phyloP scores from a whole-genome alignment of 352 stramenopile species.

The Blastocystis hominis region DNA sequence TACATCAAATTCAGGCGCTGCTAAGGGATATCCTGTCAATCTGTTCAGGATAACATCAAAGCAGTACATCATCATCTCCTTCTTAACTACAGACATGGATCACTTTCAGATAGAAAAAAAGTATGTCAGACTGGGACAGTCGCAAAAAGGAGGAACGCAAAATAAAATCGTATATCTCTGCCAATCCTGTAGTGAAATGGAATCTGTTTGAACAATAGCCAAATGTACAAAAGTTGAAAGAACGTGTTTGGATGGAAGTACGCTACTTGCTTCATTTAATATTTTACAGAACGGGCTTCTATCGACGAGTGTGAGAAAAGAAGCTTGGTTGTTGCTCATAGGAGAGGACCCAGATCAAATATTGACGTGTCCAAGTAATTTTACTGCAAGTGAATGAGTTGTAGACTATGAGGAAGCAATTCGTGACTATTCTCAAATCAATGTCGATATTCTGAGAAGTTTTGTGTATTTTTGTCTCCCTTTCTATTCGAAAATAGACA shows the following conservation, averaged over 20 bases:
- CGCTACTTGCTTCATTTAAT: not conserved
- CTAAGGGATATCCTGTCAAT: not conserved
- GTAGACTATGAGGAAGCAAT: slow-evolving; percentile 1
- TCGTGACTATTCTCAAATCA: slow-evolving; percentile 31
- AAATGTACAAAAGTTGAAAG: not conserved
- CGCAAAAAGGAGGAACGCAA: slow-evolving; percentile 19
- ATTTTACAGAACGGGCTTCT: slow-evolving; percentile 3
- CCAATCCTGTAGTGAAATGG: not conserved
- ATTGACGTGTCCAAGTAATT: not conserved
- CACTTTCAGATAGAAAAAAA: not conserved
- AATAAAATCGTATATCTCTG: not conserved
- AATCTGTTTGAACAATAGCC: not conserved
- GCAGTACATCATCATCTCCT: slow-evolving; percentile 59
- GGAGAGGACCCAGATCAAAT: slow-evolving; percentile 7
- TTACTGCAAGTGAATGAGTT: not conserved
- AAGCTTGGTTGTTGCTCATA: slow-evolving; percentile 23
- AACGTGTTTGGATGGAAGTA: slow-evolving; percentile 45
- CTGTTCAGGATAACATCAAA: slow-evolving; percentile 56
- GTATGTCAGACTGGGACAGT: not conserved
- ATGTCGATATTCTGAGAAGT: slow-evolving; percentile 33
- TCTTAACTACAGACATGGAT: slow-evolving; percentile 55
- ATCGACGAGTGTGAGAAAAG: not conserved
- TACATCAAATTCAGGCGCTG: slow-evolving; percentile 41
- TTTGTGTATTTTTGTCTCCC: not conserved
- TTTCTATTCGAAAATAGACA: not conserved